A percentile compares a stretch with the other conserved stretches of the same genome.
Evolutionary conservation across 257 asterid species (phyloP).

Genomic region (Ocimum tenuiflorum): DNA sequence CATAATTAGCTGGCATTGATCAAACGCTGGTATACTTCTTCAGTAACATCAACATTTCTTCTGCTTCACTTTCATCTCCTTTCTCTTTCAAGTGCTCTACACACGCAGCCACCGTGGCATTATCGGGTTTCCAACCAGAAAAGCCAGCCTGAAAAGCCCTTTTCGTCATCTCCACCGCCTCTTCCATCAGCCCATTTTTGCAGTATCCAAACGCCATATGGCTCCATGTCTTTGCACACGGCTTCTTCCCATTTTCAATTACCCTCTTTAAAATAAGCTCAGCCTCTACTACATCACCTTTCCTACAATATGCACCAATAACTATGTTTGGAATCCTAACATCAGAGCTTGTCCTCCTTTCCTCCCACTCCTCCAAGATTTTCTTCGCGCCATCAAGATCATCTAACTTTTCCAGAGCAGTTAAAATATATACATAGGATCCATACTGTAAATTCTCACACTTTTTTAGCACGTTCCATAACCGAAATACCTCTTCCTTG

Average conservation of each 20-base stretch:
- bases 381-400: constrained; percentile 41
- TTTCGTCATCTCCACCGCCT: constrained; percentile 34
- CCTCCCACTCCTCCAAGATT: constrained; percentile 35
- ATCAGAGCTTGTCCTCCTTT: constrained; percentile 17
- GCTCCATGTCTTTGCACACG: constrained; percentile 34
- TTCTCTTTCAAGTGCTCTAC: constrained; percentile 30
- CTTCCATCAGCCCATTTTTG: constrained; percentile 28
- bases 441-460: constrained; percentile 15
- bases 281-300: constrained; percentile 35
- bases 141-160: constrained; percentile 14
- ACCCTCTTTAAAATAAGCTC: constrained; percentile 25
- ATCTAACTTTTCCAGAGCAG: constrained; percentile 36
- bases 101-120: constrained; percentile 31
- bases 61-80: constrained; percentile 29
- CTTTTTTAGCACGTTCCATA: constrained; percentile 25
- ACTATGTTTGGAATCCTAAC: constrained; percentile 28
- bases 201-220: constrained; percentile 36
- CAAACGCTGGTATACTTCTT: constrained; percentile 24
- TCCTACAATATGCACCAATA: constrained; percentile 35
- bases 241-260: constrained; percentile 23
- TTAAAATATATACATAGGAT: constrained; percentile 22
- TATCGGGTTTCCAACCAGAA: constrained; percentile 22
- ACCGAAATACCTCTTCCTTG: constrained; percentile 34
- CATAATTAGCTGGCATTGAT: not conserved
- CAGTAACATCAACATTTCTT: constrained; percentile 26